Evolutionary conservation across 768 basidiomycete species (phyloP).

Genomic region (Russula sp.): DNA sequence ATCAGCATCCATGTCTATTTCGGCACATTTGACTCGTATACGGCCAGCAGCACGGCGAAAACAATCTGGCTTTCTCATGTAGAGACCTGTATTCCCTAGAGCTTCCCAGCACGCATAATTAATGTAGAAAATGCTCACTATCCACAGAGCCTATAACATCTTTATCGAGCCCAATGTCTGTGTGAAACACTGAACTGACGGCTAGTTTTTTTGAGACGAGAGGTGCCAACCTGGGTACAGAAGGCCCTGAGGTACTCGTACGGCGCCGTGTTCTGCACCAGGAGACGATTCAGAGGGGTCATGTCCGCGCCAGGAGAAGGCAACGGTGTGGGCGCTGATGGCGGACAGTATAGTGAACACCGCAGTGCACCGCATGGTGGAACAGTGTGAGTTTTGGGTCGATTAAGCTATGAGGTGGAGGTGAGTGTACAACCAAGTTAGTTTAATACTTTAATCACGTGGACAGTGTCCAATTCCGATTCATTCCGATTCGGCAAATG

Average conservation of each 20-base stretch:
- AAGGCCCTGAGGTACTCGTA: not conserved
- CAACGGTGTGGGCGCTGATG: not conserved
- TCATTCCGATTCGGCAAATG: not conserved
- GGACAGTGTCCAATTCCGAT: no score
- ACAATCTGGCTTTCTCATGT: constrained; percentile 28
- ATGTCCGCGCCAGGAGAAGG: constrained; percentile 9
- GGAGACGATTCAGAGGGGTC: not conserved
- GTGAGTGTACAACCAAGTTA: no score
- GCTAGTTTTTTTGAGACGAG: not conserved
- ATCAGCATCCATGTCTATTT: constrained; percentile 28
- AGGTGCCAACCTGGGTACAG: constrained; percentile 3
- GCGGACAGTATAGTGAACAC: not conserved
- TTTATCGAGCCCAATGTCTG: constrained; percentile 3
- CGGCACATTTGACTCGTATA: constrained; percentile 24
- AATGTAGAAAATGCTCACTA: not conserved
- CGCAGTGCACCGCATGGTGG: not conserved
- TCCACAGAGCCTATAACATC: not conserved
- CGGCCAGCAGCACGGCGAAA: constrained; percentile 27
- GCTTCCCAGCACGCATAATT: not conserved
- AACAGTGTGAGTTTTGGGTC: not conserved
- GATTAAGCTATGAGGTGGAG: not conserved
- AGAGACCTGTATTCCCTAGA: not conserved
- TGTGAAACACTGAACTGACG: not conserved
- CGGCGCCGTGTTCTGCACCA: not conserved
- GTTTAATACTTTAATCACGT: not conserved